A percentile compares a stretch with the other conserved stretches of the same genome.
Evolutionary conservation across 164 flowering plant genomes (phyloP).

Genomic region (Stephania japonica): DNA sequence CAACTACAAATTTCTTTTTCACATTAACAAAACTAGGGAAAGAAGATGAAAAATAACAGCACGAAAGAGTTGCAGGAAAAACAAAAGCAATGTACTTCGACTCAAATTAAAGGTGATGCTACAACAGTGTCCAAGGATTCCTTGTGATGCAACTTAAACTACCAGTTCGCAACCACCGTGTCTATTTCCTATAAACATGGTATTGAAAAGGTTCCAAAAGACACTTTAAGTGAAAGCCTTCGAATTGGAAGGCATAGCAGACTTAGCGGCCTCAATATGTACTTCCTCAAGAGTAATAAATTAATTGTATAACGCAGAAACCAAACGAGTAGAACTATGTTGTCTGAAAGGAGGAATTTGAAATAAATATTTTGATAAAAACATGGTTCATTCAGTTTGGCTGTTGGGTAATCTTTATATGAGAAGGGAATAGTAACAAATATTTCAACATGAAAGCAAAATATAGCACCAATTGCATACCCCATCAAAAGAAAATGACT

Average conservation of each 20-base stretch:
- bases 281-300: background rate
- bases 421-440: background rate
- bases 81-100: too few relatives aligned
- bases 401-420: background rate
- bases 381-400: background rate
- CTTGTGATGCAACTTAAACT: too few relatives aligned
- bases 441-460: background rate
- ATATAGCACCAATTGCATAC: slow-evolving; percentile 31
- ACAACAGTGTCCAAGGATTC: too few relatives aligned
- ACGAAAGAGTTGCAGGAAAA: background rate
- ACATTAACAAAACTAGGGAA: background rate
- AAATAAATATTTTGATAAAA: background rate
- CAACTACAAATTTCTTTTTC: too few relatives aligned
- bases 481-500: slow-evolving; percentile 71
- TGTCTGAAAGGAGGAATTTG: background rate
- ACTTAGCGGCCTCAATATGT: too few relatives aligned
- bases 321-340: background rate
- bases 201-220: background rate
- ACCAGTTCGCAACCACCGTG: too few relatives aligned
- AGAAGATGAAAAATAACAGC: background rate
- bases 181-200: too few relatives aligned
- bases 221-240: background rate
- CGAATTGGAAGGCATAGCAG: background rate
- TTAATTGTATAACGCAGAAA: background rate
- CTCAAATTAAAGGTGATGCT: too few relatives aligned